A percentile compares a stretch with the other conserved stretches of the same genome.
phyloP scores from a whole-genome alignment of 1,284 basidiomycete genomes.

The Sphaerobolus stellatus region DNA sequence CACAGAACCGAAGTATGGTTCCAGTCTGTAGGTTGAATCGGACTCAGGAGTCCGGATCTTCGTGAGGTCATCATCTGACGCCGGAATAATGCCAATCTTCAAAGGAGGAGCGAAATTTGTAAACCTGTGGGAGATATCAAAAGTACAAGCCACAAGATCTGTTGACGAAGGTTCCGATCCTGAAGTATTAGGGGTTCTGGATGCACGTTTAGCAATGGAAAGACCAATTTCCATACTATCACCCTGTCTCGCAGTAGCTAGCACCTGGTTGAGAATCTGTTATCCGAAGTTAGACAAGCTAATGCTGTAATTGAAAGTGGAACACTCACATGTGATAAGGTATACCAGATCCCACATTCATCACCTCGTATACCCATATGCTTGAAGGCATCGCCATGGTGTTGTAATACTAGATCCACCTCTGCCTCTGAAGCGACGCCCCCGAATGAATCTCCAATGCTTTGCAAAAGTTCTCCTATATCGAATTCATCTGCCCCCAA shows the following conservation, averaged over 20 bases:
- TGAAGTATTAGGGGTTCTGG: background rate
- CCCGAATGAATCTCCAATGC: conserved; percentile 80
- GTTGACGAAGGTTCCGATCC: too few relatives aligned
- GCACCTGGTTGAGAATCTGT: conserved; percentile 83
- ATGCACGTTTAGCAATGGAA: conserved; percentile 42
- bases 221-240: conserved; percentile 90
- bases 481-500: conserved; percentile 49
- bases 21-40: too few relatives aligned
- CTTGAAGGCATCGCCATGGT: conserved; percentile 83
- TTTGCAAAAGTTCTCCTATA: conserved; percentile 71
- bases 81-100: conserved; percentile 2
- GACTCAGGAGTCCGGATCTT: too few relatives aligned
- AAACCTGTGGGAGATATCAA: conserved; percentile 50
- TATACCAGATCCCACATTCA: conserved; percentile 78
- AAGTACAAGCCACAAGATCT: too few relatives aligned
- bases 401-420: conserved; percentile 86
- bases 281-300: too few relatives aligned
- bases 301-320: background rate
- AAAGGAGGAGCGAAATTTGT: background rate
- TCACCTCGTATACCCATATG: conserved; percentile 83
- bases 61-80: conserved; percentile 29
- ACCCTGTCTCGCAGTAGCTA: conserved; percentile 63
- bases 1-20: conserved; percentile 60
- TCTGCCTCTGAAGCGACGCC: conserved; percentile 80
- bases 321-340: conserved; percentile 77